Percentiles rank a stretch among this genome's conserved stretches.
Conservation (phyloP, 169 alveolate genomes). For the Cryptosporidium andersoni region DNA sequence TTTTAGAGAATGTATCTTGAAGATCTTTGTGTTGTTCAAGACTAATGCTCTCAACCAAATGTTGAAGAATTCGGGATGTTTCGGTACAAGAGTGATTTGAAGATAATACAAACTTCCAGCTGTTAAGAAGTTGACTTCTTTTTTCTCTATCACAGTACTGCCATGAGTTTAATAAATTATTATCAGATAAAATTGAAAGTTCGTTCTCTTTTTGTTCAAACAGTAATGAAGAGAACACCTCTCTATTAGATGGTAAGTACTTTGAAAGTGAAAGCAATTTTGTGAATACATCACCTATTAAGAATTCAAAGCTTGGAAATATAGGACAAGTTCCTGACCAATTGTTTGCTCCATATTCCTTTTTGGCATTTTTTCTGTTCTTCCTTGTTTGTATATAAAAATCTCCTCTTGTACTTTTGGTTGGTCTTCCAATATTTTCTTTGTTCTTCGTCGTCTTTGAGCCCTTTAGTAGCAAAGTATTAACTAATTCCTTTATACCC, state of each 20-base stretch:
- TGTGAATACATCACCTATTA: neutral
- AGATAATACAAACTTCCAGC: slow-evolving; percentile 20
- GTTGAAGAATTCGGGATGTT: slow-evolving; percentile 1
- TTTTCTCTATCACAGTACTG: slow-evolving; percentile 9
- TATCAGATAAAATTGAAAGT: neutral
- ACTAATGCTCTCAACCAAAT: neutral
- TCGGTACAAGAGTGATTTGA: slow-evolving; percentile 14
- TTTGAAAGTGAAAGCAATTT: slow-evolving; percentile 17
- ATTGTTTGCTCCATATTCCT: slow-evolving; percentile 13
- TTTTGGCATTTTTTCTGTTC: slow-evolving; percentile 16
- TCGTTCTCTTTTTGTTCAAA: neutral
- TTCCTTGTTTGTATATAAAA: slow-evolving; percentile 18
- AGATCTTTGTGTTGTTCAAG: neutral
- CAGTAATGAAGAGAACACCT: slow-evolving; percentile 19
- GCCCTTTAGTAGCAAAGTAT: neutral
- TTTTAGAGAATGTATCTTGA: too few species aligned
- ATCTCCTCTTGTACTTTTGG: slow-evolving; percentile 28
- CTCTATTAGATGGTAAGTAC: slow-evolving; percentile 60
- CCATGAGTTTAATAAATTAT: slow-evolving; percentile 28
- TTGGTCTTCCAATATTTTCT: slow-evolving; percentile 42
- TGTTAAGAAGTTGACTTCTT: neutral
- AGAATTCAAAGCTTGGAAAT: neutral
- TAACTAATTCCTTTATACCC: neutral
- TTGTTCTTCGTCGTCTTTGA: neutral
- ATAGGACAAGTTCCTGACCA: slow-evolving; percentile 53